Evolutionary conservation across 352 stramenopile genomes (phyloP).

Genomic region (Blastocystis sp.): DNA sequence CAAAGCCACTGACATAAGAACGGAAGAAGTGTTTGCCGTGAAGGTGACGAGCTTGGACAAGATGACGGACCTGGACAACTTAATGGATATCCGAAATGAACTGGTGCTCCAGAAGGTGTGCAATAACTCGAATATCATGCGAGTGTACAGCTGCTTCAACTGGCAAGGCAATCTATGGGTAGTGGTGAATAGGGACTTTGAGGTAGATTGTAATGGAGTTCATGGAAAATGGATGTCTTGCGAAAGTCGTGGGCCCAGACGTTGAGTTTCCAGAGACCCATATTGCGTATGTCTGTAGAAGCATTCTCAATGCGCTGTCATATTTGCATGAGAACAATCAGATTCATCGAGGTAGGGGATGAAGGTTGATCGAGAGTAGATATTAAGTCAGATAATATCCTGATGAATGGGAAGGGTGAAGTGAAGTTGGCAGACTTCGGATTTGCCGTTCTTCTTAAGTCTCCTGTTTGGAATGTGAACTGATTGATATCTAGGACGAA

Average conservation of each 20-base stretch:
- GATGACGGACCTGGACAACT: slow-evolving; percentile 38
- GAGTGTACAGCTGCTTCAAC: slow-evolving; percentile 58
- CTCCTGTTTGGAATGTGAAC: slow-evolving; percentile 37
- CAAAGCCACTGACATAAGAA: slow-evolving; percentile 64
- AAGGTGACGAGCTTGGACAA: slow-evolving; percentile 58
- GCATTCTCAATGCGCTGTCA: slow-evolving; percentile 63
- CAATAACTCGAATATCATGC: slow-evolving; percentile 56
- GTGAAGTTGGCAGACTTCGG: slow-evolving; percentile 72
- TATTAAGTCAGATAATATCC: slow-evolving; percentile 70
- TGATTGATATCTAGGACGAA: neutral
- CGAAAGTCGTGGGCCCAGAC: slow-evolving; percentile 74
- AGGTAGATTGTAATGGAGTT: slow-evolving; percentile 84
- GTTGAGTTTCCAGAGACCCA: slow-evolving; percentile 66
- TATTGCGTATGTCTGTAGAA: slow-evolving; percentile 67
- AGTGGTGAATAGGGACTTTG: neutral
- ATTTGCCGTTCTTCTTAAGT: slow-evolving; percentile 69
- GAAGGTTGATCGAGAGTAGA: slow-evolving; percentile 68
- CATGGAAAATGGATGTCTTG: slow-evolving; percentile 77
- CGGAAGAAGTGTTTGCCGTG: slow-evolving; percentile 65
- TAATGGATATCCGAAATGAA: slow-evolving; percentile 61
- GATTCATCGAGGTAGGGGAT: slow-evolving; percentile 65
- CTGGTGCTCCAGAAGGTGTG: slow-evolving; percentile 62
- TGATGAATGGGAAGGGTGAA: slow-evolving; percentile 67
- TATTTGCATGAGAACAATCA: slow-evolving; percentile 68
- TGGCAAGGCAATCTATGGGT: slow-evolving; percentile 60